Evolutionary conservation across 805 yeast species (phyloP).

Genomic region (Ogataea ganodermae): DNA sequence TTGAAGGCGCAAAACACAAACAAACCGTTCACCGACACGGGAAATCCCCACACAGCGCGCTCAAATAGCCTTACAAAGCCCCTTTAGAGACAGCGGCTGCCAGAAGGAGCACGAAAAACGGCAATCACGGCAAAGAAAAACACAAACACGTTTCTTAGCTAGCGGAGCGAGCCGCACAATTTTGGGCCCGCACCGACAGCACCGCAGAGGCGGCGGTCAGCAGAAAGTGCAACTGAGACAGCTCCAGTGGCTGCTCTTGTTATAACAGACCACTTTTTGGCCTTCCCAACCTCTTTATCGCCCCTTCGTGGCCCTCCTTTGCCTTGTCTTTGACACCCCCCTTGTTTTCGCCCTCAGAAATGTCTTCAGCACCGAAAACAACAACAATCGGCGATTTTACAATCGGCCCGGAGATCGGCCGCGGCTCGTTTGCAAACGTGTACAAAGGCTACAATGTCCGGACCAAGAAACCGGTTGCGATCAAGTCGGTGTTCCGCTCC

Average conservation of each 20-base stretch:
- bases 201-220: conserved; percentile 1
- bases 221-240: too few relatives aligned
- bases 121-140: neutral
- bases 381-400: conserved; percentile 49
- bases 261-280: too few relatives aligned
- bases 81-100: neutral
- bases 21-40: neutral
- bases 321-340: too few relatives aligned
- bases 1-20: too few relatives aligned
- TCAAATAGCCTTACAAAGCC: neutral
- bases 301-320: too few relatives aligned
- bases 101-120: neutral
- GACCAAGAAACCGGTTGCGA: conserved; percentile 70
- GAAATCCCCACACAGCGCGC: neutral
- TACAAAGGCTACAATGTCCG: conserved; percentile 72
- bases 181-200: neutral
- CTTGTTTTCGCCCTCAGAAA: neutral
- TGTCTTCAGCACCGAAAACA: conserved; percentile 2
- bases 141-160: neutral
- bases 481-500: conserved; percentile 82
- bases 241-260: too few relatives aligned
- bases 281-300: neutral
- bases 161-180: conserved; percentile 6
- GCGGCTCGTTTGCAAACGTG: conserved; percentile 95
- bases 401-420: conserved; percentile 85